phyloP scores from a whole-genome alignment of 2,329 filamentous ascomycete species.

The Hyphodiscus sp. region DNA sequence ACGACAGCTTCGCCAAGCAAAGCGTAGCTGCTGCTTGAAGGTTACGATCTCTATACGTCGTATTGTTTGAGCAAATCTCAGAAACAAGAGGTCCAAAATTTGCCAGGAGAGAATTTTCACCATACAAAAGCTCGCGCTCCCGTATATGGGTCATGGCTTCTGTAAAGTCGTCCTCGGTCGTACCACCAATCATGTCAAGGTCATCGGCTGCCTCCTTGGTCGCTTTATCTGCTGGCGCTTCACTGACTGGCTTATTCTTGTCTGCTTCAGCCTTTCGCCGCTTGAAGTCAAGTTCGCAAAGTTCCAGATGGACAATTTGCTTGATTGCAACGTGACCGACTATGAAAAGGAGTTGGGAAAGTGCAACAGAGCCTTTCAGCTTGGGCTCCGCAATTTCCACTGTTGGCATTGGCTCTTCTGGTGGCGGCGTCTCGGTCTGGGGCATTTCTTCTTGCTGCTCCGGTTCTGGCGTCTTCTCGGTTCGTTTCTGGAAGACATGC shows the following conservation, averaged over 20 bases:
- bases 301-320: slow-evolving; percentile 94
- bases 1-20: slow-evolving; percentile 97
- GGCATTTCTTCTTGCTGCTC: slow-evolving; percentile 19
- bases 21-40: slow-evolving; percentile 90
- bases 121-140: slow-evolving; percentile 78
- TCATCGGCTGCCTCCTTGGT: slow-evolving; percentile 72
- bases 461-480: slow-evolving; percentile 30
- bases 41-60: slow-evolving; percentile 79
- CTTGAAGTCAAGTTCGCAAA: slow-evolving; percentile 98
- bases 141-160: slow-evolving; percentile 81
- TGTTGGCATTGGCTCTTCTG: slow-evolving; percentile 7
- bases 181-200: slow-evolving; percentile 92
- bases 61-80: slow-evolving; percentile 93
- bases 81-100: slow-evolving; percentile 87
- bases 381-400: slow-evolving; percentile 32
- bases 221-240: slow-evolving; percentile 43
- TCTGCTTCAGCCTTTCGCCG: slow-evolving; percentile 87
- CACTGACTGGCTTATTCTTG: slow-evolving; percentile 47
- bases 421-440: slow-evolving; percentile 26
- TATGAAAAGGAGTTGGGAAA: slow-evolving; percentile 90
- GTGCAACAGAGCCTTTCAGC: slow-evolving; percentile 63
- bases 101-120: slow-evolving; percentile 74
- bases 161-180: slow-evolving; percentile 88
- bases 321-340: slow-evolving; percentile 97
- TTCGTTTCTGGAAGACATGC: slow-evolving; percentile 56